Percentiles rank a stretch among this genome's conserved stretches.
Conservation (phyloP, 352 stramenopile genomes). For the Pythium rhizo-oryzae region DNA sequence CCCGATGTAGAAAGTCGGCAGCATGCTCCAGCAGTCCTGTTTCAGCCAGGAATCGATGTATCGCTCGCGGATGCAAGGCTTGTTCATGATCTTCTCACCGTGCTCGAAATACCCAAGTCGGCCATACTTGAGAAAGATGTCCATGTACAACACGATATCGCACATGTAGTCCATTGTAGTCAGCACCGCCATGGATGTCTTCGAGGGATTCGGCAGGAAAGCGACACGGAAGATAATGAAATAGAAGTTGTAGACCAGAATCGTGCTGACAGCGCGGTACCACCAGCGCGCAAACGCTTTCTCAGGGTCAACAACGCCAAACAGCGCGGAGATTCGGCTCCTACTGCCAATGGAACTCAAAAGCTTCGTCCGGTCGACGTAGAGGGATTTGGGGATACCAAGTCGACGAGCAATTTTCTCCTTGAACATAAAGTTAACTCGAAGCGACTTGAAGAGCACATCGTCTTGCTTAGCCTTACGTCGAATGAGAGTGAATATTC, state of each 20-base stretch:
- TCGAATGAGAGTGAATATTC: constrained; percentile 16
- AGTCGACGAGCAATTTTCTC: constrained; percentile 50
- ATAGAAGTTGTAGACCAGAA: constrained; percentile 49
- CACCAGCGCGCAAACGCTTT: constrained; percentile 49
- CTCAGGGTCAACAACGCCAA: constrained; percentile 49
- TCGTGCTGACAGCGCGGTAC: constrained; percentile 49
- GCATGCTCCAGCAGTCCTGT: constrained; percentile 37
- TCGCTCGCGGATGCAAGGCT: constrained; percentile 23
- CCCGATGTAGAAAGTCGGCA: constrained; percentile 27
- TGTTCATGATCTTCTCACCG: constrained; percentile 31
- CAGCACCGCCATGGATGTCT: constrained; percentile 5
- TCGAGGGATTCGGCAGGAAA: constrained; percentile 25
- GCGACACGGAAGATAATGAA: constrained; percentile 36
- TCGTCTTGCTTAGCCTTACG: constrained; percentile 21
- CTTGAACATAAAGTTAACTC: constrained; percentile 49
- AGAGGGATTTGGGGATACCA: constrained; percentile 47
- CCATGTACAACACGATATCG: constrained; percentile 29
- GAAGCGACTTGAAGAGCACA: constrained; percentile 29
- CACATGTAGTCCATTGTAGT: constrained; percentile 29
- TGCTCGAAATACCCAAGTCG: constrained; percentile 28
- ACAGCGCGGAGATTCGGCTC: neutral
- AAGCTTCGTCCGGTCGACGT: constrained; percentile 41
- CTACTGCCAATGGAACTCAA: neutral
- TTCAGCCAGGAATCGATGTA: constrained; percentile 28
- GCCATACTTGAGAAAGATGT: constrained; percentile 30